phyloP scores from a whole-genome alignment of 2,329 filamentous ascomycete species.

The Helotiales sp. region DNA sequence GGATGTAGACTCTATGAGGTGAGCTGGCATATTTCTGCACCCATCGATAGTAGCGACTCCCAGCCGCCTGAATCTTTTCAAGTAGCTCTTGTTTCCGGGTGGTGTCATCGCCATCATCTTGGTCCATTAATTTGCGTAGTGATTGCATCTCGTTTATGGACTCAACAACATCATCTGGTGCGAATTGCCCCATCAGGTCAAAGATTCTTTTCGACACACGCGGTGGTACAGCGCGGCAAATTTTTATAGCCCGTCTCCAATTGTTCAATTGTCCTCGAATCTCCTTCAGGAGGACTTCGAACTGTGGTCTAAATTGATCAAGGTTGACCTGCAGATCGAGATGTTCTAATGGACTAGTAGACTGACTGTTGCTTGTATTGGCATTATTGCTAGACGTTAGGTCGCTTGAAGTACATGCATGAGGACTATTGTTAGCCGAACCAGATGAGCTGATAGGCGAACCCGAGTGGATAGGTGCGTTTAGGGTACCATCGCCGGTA shows the following conservation, averaged over 20 bases:
- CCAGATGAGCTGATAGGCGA: too few species aligned
- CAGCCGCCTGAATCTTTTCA: not conserved
- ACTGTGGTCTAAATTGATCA: not conserved
- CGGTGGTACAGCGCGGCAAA: too few species aligned
- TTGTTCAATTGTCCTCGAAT: not conserved
- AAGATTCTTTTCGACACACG: too few species aligned
- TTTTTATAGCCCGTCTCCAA: too few species aligned
- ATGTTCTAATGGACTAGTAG: too few species aligned
- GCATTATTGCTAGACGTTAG: too few species aligned
- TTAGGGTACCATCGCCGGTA: not conserved
- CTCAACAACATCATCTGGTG: not conserved
- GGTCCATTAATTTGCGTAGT: not conserved
- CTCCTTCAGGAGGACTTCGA: not conserved
- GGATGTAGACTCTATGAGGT: not conserved
- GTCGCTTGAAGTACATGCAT: too few species aligned
- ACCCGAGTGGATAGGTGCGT: too few species aligned
- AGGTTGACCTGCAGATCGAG: not conserved
- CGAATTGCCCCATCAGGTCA: not conserved
- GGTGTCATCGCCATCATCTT: not conserved
- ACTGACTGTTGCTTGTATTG: too few species aligned
- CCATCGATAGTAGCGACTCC: not conserved
- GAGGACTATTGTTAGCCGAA: too few species aligned
- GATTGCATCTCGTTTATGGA: not conserved
- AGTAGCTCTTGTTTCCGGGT: not conserved
- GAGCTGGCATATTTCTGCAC: not conserved